Base-by-base conservation (phyloP, 2,329 filamentous ascomycete species). In the Raffaelea arxii region DNA sequence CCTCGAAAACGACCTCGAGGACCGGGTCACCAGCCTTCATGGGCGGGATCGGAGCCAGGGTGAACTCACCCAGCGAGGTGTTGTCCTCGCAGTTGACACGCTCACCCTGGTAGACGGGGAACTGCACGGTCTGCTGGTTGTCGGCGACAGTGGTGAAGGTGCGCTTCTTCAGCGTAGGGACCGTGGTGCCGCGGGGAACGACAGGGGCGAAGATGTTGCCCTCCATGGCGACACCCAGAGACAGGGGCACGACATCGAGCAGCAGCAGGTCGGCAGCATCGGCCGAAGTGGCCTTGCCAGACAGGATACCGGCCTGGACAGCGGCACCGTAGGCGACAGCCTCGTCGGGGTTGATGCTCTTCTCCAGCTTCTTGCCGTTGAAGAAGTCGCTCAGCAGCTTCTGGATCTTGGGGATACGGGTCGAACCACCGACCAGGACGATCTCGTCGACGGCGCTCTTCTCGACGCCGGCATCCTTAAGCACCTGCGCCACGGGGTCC, bases 261-360 rank as follows among this genome's bases (percentile, higher is more conserved):
- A 98, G 84, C 54, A 98, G 83, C 56, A 98, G 84, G 67, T 97
- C 92, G 53, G 85, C 78, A 52, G 91, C 96, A 64, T 97, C 92
- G 59, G 88, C 88, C 42, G 89, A 94, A 56, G 87, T 92, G 59
- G 92, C 92, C 83, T 96, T 95, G 67, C 92, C 92, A 50, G 91
- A 96, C 56, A 98, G 84, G 67, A 98, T 96, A 82, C 90, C 92
- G 58, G 92, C 92, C 77, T 98, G 92, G 53, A 98, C 91, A 60
- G 92, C 92, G 56, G 92, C 92, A 82, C 92, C 92, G 73, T 96
- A 96, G 60, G 92, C 92, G 63, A 98, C 92, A 59, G 92, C 92
- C 79, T 98, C 92, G 66, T 98, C 92, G 62, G 92, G 92, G 82
- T 98, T 98, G 77, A 97, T 97, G 78, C 86, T 92, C 80, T 96